phyloP scores from a whole-genome alignment of 768 basidiomycete species.

The Termitomyces sp. region DNA sequence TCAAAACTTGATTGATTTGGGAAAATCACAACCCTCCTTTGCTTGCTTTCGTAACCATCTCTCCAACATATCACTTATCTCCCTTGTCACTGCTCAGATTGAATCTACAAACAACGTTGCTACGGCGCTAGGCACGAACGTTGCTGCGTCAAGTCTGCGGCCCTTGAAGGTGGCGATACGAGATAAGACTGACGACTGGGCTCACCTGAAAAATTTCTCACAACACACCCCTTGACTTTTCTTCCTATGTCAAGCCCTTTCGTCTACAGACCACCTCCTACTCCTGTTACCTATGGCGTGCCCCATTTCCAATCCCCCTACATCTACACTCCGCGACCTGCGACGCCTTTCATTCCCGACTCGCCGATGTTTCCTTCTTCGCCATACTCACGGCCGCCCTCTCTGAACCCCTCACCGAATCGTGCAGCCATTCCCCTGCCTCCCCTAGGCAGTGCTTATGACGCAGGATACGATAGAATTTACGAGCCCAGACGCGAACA shows the following conservation, averaged over 20 bases:
- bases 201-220: background rate
- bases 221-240: background rate
- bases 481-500: constrained; percentile 2
- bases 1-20: background rate
- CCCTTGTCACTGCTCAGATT: background rate
- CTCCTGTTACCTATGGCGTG: background rate
- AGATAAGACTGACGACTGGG: background rate
- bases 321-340: background rate
- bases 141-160: background rate
- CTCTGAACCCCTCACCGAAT: constrained; percentile 3
- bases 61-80: background rate
- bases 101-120: background rate
- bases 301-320: constrained; percentile 7
- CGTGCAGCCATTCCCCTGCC: background rate
- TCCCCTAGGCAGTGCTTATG: background rate
- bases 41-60: background rate
- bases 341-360: constrained; percentile 11
- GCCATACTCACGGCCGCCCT: constrained; percentile 5
- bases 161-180: background rate
- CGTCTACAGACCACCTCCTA: constrained; percentile 2
- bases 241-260: constrained; percentile 8
- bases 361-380: constrained; percentile 1
- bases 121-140: background rate
- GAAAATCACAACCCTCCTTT: background rate
- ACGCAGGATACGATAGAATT: background rate